These are phyloP conservation scores for Hortaea sp. DNA, from an alignment of 2,329 filamentous ascomycete genomes.

Conservation along the genomic window DNA sequence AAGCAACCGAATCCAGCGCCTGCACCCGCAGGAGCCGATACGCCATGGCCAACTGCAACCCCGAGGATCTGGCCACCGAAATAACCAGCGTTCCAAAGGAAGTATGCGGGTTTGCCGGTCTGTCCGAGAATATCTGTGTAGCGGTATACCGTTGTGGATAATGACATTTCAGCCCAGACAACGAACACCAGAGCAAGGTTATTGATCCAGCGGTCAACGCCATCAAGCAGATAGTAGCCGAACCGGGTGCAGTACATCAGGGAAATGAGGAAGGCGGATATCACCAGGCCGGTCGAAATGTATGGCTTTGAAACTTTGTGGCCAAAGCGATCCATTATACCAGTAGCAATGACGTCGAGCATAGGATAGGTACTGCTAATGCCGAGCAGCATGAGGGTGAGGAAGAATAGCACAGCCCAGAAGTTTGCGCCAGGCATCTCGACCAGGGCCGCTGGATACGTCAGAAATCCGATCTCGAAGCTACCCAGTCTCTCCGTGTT, in stretches of 20 bases:
- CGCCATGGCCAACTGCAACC: constrained; percentile 39
- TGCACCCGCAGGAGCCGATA: constrained; percentile 4
- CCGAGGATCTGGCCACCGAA: constrained; percentile 45
- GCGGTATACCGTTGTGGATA: constrained; percentile 44
- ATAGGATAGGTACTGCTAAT: constrained; percentile 51
- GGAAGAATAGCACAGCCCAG: constrained; percentile 50
- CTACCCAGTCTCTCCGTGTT: constrained; percentile 40
- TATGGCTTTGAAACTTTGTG: constrained; percentile 36
- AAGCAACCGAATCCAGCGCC: background rate
- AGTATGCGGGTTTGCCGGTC: constrained; percentile 35
- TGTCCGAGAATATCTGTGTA: constrained; percentile 40
- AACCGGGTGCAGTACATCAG: constrained; percentile 50
- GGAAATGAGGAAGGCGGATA: constrained; percentile 45
- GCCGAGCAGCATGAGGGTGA: constrained; percentile 48
- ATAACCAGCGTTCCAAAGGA: constrained; percentile 42
- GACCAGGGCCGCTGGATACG: constrained; percentile 45
- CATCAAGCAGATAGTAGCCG: constrained; percentile 46
- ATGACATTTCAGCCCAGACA: constrained; percentile 43
- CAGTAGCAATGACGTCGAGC: constrained; percentile 46
- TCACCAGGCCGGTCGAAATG: constrained; percentile 41
- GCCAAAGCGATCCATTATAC: constrained; percentile 43
- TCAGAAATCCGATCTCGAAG: constrained; percentile 50
- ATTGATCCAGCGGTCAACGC: constrained; percentile 48
- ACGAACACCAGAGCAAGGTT: constrained; percentile 46
- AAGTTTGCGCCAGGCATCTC: constrained; percentile 50